Evolutionary conservation across 1,284 basidiomycete genomes (phyloP).

Genomic region (Termitomyces sp.): DNA sequence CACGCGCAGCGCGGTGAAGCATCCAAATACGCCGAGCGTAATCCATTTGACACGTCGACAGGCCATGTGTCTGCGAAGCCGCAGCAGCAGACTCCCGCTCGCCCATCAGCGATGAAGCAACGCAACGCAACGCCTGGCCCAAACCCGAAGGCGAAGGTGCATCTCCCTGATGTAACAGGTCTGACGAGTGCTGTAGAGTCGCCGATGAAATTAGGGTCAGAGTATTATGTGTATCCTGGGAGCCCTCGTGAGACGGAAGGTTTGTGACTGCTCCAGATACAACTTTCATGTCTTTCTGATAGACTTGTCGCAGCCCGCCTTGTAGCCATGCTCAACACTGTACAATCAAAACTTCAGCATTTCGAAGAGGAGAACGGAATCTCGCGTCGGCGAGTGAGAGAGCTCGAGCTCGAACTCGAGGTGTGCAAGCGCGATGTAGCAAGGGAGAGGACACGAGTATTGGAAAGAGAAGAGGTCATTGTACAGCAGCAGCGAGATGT

Average conservation of each 20-base stretch:
- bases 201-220: constrained; percentile 49
- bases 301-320: constrained; percentile 43
- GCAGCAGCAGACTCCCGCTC: constrained; percentile 19
- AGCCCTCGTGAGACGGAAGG: constrained; percentile 57
- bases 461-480: constrained; percentile 46
- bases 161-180: constrained; percentile 75
- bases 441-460: constrained; percentile 56
- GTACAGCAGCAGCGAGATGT: constrained; percentile 30
- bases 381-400: constrained; percentile 70
- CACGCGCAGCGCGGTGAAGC: constrained; percentile 25
- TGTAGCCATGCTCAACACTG: constrained; percentile 51
- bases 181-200: constrained; percentile 70
- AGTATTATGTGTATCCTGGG: constrained; percentile 46
- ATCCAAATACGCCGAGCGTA: constrained; percentile 18
- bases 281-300: constrained; percentile 4
- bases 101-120: constrained; percentile 17
- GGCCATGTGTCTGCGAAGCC: constrained; percentile 3
- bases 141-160: constrained; percentile 29
- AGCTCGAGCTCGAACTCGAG: constrained; percentile 79
- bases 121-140: constrained; percentile 12
- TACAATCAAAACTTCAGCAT: constrained; percentile 61
- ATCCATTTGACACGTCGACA: constrained; percentile 21
- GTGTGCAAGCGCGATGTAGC: constrained; percentile 69
- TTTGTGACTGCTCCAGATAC: constrained; percentile 18
- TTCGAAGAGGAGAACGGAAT: constrained; percentile 79